Conservation (phyloP, 768 basidiomycete species). For the Paxillus involutus region DNA sequence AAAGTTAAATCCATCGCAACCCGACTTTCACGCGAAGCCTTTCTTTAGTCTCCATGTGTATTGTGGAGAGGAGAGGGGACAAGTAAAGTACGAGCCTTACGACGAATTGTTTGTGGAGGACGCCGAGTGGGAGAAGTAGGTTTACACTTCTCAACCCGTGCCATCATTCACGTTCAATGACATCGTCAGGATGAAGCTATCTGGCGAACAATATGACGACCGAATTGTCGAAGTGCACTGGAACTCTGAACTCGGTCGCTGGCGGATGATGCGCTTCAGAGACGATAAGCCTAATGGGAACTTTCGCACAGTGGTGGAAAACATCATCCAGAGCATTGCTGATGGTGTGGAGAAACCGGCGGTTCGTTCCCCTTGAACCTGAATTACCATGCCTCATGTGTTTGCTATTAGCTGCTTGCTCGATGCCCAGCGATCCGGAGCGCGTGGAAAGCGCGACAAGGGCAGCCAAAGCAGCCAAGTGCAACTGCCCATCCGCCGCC, state of each 20-base stretch:
- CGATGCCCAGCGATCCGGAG: slow-evolving; percentile 63
- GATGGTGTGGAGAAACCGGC: slow-evolving; percentile 91
- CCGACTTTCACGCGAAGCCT: slow-evolving; percentile 85
- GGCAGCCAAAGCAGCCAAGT: slow-evolving; percentile 34
- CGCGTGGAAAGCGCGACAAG: slow-evolving; percentile 72
- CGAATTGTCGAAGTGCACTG: slow-evolving; percentile 93
- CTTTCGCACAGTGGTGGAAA: slow-evolving; percentile 78
- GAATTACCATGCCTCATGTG: slow-evolving; percentile 9
- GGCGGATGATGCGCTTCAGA: slow-evolving; percentile 92
- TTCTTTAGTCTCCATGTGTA: slow-evolving; percentile 82
- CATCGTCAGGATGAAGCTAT: slow-evolving; percentile 69
- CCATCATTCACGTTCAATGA: slow-evolving; percentile 2
- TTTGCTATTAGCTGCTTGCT: slow-evolving; percentile 57
- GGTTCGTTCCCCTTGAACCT: slow-evolving; percentile 45
- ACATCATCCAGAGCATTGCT: slow-evolving; percentile 86
- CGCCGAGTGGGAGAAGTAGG: slow-evolving; percentile 91
- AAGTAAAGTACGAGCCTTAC: slow-evolving; percentile 72
- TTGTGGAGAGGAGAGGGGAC: slow-evolving; percentile 63
- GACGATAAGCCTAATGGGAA: slow-evolving; percentile 96
- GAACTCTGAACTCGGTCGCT: slow-evolving; percentile 63
- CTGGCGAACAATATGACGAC: slow-evolving; percentile 89
- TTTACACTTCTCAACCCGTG: slow-evolving; percentile 10
- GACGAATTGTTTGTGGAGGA: slow-evolving; percentile 86
- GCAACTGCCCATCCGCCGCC: slow-evolving; percentile 21
- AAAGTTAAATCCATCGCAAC: slow-evolving; percentile 48